phyloP scores from a whole-genome alignment of 2,329 filamentous ascomycete genomes.

The Parastagonospora avenae region DNA sequence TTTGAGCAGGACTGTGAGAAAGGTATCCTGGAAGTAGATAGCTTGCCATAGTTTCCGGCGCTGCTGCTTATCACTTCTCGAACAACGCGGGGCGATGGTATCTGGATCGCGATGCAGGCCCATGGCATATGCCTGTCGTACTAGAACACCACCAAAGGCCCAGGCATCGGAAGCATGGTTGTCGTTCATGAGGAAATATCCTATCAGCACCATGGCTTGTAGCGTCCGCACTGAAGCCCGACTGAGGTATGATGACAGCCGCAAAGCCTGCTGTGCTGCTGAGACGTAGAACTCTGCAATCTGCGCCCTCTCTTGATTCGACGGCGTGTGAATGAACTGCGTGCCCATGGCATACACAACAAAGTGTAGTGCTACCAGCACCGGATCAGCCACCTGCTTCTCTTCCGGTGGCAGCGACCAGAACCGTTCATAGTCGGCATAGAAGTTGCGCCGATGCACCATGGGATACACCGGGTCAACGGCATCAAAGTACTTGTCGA shows the following conservation, averaged over 20 bases:
- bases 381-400: constrained; percentile 66
- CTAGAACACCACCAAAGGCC: constrained; percentile 78
- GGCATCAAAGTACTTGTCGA: constrained; percentile 59
- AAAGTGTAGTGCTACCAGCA: constrained; percentile 74
- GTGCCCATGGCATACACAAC: constrained; percentile 79
- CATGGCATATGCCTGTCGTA: constrained; percentile 81
- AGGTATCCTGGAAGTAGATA: constrained; percentile 79
- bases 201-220: constrained; percentile 81
- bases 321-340: constrained; percentile 69
- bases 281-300: constrained; percentile 83
- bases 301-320: constrained; percentile 68
- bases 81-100: constrained; percentile 69
- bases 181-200: constrained; percentile 84
- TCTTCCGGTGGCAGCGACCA: constrained; percentile 67
- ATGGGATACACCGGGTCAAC: constrained; percentile 84
- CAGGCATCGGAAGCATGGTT: constrained; percentile 83
- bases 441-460: constrained; percentile 76
- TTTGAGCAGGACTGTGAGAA: constrained; percentile 76
- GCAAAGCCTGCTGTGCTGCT: constrained; percentile 76
- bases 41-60: constrained; percentile 83
- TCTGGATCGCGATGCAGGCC: constrained; percentile 80
- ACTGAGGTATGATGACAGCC: constrained; percentile 77
- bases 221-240: constrained; percentile 74
- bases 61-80: constrained; percentile 75
- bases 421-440: constrained; percentile 78